phyloP scores from a whole-genome alignment of 345 rosid genomes.

The Acer negundo region DNA sequence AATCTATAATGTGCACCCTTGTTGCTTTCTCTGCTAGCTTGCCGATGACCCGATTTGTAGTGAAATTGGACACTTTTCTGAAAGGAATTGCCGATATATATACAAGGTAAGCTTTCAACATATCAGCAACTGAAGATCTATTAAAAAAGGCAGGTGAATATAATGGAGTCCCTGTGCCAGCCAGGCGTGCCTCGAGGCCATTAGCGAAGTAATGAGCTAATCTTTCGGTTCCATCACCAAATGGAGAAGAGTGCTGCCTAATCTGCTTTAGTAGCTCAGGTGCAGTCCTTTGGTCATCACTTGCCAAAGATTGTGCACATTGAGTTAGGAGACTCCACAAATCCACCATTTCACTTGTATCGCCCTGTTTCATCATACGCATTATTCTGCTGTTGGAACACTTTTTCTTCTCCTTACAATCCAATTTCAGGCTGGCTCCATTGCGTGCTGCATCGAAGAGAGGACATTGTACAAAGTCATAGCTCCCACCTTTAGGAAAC shows the following conservation, averaged over 20 bases:
- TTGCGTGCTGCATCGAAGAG: neutral
- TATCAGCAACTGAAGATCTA: slow-evolving; percentile 25
- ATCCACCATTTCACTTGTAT: slow-evolving; percentile 28
- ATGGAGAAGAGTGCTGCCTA: slow-evolving; percentile 36
- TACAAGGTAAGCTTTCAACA: slow-evolving; percentile 27
- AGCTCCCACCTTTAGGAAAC: slow-evolving; percentile 33
- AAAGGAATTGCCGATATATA: slow-evolving; percentile 22
- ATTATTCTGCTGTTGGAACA: slow-evolving; percentile 16
- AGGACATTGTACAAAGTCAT: neutral
- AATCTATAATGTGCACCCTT: slow-evolving; percentile 54
- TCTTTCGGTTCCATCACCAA: slow-evolving; percentile 41
- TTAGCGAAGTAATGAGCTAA: slow-evolving; percentile 44
- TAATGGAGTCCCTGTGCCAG: slow-evolving; percentile 22
- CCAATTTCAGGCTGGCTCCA: neutral
- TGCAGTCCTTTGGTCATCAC: slow-evolving; percentile 32
- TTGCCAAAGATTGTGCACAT: slow-evolving; percentile 37
- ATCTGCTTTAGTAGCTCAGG: slow-evolving; percentile 37
- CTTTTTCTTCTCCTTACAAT: neutral
- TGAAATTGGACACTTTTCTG: slow-evolving; percentile 39
- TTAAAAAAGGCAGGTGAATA: slow-evolving; percentile 12
- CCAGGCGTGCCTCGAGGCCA: slow-evolving; percentile 43
- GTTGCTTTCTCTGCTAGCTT: slow-evolving; percentile 35
- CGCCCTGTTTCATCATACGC: slow-evolving; percentile 4
- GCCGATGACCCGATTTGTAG: slow-evolving; percentile 39
- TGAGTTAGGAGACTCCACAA: slow-evolving; percentile 34